Base-by-base conservation (phyloP, 176 grass and related monocot genomes). In the Carex littledalei region DNA sequence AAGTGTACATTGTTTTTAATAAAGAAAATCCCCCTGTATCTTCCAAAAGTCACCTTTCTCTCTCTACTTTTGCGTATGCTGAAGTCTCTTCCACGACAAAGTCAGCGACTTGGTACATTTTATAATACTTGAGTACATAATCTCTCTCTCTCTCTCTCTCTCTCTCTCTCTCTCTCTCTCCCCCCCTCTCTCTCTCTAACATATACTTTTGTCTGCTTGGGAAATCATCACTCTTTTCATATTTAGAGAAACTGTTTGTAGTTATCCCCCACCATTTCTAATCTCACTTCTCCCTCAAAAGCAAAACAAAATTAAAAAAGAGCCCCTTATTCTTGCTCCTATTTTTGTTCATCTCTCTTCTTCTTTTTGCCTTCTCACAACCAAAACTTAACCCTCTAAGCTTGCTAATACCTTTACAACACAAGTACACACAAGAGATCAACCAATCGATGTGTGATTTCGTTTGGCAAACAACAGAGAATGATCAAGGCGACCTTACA, bases 401-500 rank as follows among this genome's bases (percentile, higher is more conserved):
- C 69, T 79, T 7, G 67, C 47, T 68, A 79, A 55, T 89, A 61
- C 59, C 22, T 37, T 53, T 75, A 14, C 41, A 16, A 17, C 41
- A 68, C 54, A 13, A 74, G n/a, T 34, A 39, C 56, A 6, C 67
- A 24, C 41, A 43, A 37, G 4, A 11, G 35, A 59, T 2, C 45
- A 54, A 53, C 32, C 26, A 68, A 81, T 56, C 53, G 82, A 95
- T 98, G 96, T 95, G 96, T 77, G 96, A 98, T 87, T 98, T 84
- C 89, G 92, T 84, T 87, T 87, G 87, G 88, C 85, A 93, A 87
- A 80, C 83, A 87, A 88, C 81, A 87, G 92, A 90, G 17, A 83
- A 78, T 21, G 86, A 91, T 79, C 89, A 92, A 81, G 91, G 88
- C 17, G 96, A 98, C 89, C 93, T 98, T 78, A 86, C 91, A 32